A percentile compares a stretch with the other conserved stretches of the same genome.
These are phyloP conservation scores for Fusarium vanettenii DNA, from an alignment of 2,329 filamentous ascomycete genomes.

Conservation along the genomic window DNA sequence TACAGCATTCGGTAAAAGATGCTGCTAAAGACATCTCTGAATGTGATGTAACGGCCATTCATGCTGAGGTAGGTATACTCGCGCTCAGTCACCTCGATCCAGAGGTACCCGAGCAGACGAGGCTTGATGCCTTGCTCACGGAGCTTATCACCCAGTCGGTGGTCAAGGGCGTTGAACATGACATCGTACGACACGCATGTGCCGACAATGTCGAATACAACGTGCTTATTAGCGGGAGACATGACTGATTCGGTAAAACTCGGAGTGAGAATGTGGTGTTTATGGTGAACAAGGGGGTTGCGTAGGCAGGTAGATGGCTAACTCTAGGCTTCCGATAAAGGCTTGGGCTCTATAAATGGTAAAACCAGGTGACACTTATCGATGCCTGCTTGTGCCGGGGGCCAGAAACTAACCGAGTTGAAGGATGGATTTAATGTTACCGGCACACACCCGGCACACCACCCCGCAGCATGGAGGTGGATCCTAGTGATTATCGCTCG, in stretches of 20 bases:
- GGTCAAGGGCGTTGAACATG: constrained; percentile 54
- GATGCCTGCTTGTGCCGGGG: not conserved
- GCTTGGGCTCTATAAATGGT: not conserved
- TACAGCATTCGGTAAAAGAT: constrained; percentile 61
- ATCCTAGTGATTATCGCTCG: not conserved
- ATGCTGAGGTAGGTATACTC: constrained; percentile 62
- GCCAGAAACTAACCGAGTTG: not conserved
- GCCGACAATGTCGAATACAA: constrained; percentile 65
- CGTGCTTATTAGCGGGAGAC: constrained; percentile 50
- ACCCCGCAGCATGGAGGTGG: not conserved
- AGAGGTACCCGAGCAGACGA: constrained; percentile 57
- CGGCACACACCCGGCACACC: not conserved
- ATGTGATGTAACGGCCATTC: constrained; percentile 55
- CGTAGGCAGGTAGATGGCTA: not conserved
- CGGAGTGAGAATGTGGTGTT: not conserved
- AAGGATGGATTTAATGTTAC: not conserved
- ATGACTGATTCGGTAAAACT: not conserved
- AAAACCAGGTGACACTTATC: not conserved
- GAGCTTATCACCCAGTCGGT: constrained; percentile 54
- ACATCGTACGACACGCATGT: constrained; percentile 61
- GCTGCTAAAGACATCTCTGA: constrained; percentile 54
- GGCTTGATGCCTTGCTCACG: constrained; percentile 52
- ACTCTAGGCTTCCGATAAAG: not conserved
- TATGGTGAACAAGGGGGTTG: not conserved
- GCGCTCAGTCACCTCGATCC: constrained; percentile 59